phyloP scores from a whole-genome alignment of 148 eudicot genomes.

The Rhododendron simsii region DNA sequence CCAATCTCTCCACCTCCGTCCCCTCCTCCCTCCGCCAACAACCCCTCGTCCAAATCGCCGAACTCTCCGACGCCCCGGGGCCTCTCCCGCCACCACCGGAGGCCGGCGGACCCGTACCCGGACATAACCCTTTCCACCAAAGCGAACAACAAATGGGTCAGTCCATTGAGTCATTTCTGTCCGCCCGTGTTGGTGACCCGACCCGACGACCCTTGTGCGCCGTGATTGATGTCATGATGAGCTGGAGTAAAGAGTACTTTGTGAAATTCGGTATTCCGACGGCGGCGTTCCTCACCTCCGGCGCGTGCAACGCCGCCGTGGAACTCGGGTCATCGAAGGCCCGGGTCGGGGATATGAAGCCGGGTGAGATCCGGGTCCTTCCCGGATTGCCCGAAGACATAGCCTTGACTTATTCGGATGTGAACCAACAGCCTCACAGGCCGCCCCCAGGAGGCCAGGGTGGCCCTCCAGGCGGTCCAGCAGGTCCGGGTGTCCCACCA shows the following conservation, averaged over 20 bases:
- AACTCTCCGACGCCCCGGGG: slow-evolving; percentile 15
- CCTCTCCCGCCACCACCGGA: slow-evolving; percentile 21
- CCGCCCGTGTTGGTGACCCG: slow-evolving; percentile 9
- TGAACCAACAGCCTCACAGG: slow-evolving; percentile 8
- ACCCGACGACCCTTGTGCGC: slow-evolving; percentile 38
- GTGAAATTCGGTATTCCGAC: slow-evolving; percentile 28
- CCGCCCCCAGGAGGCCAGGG: slow-evolving; percentile 18
- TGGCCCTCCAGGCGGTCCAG: background rate
- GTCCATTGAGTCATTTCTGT: slow-evolving; percentile 32
- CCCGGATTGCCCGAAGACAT: slow-evolving; percentile 53
- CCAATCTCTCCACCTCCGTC: slow-evolving; percentile 43
- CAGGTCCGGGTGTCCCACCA: slow-evolving; percentile 10
- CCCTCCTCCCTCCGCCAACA: slow-evolving; percentile 35
- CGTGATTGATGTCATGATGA: slow-evolving; percentile 65
- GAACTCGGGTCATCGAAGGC: slow-evolving; percentile 49
- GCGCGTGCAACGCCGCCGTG: slow-evolving; percentile 52
- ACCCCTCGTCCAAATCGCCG: slow-evolving; percentile 30
- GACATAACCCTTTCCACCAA: slow-evolving; percentile 12
- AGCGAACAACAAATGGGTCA: slow-evolving; percentile 24
- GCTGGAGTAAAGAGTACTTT: slow-evolving; percentile 48
- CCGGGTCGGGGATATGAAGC: slow-evolving; percentile 26
- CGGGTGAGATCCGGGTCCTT: slow-evolving; percentile 38
- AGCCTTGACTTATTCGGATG: slow-evolving; percentile 44
- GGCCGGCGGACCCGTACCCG: background rate
- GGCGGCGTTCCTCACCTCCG: slow-evolving; percentile 53